Evolutionary conservation across 192 early-diverging fungal genomes (phyloP).

Genomic region (Umbelopsis vinacea): DNA sequence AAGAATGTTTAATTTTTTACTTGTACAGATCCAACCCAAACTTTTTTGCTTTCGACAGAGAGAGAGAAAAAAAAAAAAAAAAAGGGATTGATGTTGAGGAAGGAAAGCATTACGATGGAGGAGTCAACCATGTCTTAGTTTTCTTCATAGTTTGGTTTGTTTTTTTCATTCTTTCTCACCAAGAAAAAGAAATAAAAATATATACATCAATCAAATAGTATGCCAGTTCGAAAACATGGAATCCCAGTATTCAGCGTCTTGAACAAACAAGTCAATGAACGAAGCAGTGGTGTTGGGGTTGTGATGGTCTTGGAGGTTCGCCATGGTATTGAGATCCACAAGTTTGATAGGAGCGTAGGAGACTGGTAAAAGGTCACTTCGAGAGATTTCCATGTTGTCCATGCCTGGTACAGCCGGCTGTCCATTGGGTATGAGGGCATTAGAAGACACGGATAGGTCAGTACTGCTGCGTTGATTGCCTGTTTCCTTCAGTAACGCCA

Average conservation of each 20-base stretch:
- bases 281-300: neutral
- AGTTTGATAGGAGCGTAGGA: neutral
- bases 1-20: too few species aligned
- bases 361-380: neutral
- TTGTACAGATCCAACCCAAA: too few species aligned
- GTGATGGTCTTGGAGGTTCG: neutral
- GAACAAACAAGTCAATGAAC: slow-evolving; percentile 8
- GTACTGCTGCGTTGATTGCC: neutral
- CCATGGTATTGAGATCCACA: neutral
- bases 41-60: too few species aligned
- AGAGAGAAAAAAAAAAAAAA: too few species aligned
- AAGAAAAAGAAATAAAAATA: neutral
- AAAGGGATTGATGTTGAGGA: too few species aligned
- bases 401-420: neutral
- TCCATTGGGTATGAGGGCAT: neutral
- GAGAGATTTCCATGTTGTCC: neutral
- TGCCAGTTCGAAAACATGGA: slow-evolving; percentile 7
- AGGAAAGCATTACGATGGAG: too few species aligned
- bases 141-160: neutral
- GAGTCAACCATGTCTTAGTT: too few species aligned
- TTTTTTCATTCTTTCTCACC: neutral
- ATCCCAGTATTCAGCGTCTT: slow-evolving; percentile 20
- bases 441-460: neutral
- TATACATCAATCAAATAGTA: slow-evolving; percentile 23
- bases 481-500: neutral